These are phyloP conservation scores for Pythium oligandrum DNA, from an alignment of 352 stramenopile species.

Conservation along the genomic window DNA sequence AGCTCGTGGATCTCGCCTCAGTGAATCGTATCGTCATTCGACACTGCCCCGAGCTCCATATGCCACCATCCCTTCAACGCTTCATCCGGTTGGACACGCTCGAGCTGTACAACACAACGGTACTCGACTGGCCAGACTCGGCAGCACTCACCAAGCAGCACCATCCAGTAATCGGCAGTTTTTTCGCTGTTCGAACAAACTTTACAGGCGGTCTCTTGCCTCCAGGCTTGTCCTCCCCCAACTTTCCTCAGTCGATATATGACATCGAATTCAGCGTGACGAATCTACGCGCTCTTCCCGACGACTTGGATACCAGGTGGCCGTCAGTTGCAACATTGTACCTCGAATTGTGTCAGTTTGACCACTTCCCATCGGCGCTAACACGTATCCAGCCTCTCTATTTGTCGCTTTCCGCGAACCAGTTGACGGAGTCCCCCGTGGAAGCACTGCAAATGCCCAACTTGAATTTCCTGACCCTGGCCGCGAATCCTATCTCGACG, in stretches of 20 bases:
- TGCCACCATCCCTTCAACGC: slow-evolving; percentile 1
- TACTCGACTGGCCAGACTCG: background rate
- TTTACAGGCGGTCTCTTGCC: slow-evolving; percentile 4
- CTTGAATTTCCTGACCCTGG: too few relatives aligned
- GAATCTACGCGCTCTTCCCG: too few relatives aligned
- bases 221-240: background rate
- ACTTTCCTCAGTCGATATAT: slow-evolving; percentile 8
- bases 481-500: too few relatives aligned
- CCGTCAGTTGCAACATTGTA: too few relatives aligned
- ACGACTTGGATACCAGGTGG: too few relatives aligned
- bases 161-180: background rate
- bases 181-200: slow-evolving; percentile 10
- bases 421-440: too few relatives aligned
- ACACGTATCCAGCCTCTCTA: too few relatives aligned
- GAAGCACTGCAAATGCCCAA: too few relatives aligned
- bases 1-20: background rate
- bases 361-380: too few relatives aligned
- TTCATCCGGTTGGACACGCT: slow-evolving; percentile 7
- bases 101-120: slow-evolving; percentile 14
- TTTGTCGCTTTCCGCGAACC: too few relatives aligned
- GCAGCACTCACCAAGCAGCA: slow-evolving; percentile 6
- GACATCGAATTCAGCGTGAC: slow-evolving; percentile 4
- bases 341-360: too few relatives aligned
- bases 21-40: slow-evolving; percentile 5
- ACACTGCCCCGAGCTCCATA: slow-evolving; percentile 9